These are phyloP conservation scores for Paraconiothyrium sp. DNA, from an alignment of 2,329 filamentous ascomycete species.

Conservation along the genomic window DNA sequence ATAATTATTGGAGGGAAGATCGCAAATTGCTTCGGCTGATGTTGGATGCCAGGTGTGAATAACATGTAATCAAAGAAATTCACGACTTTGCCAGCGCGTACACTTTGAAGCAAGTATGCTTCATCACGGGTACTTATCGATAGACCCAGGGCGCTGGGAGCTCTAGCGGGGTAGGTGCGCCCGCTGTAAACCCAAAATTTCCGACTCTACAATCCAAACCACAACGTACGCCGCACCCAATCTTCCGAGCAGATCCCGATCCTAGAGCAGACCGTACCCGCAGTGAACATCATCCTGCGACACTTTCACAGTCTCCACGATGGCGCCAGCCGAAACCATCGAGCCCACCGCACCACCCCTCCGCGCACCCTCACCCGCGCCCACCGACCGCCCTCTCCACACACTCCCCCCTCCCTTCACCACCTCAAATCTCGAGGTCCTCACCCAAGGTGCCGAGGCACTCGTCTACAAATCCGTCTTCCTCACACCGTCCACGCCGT, in stretches of 20 bases:
- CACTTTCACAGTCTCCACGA: constrained; percentile 16
- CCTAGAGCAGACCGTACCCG: neutral
- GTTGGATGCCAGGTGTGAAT: too few species aligned
- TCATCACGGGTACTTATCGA: too few species aligned
- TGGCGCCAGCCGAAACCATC: constrained; percentile 25
- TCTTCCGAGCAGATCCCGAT: too few species aligned
- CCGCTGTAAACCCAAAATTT: constrained; percentile 15
- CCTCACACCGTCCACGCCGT: constrained; percentile 72
- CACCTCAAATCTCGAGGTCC: constrained; percentile 72
- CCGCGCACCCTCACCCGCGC: constrained; percentile 31
- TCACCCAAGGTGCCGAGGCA: constrained; percentile 95
- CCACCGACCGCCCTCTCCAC: constrained; percentile 36
- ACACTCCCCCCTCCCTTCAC: constrained; percentile 41
- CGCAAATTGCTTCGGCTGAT: too few species aligned
- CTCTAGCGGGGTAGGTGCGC: constrained; percentile 10
- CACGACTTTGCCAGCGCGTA: too few species aligned
- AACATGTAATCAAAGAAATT: too few species aligned
- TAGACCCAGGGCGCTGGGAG: neutral
- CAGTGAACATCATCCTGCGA: neutral
- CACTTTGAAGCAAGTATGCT: too few species aligned
- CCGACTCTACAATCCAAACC: neutral
- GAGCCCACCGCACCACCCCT: constrained; percentile 31
- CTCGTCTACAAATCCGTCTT: constrained; percentile 90
- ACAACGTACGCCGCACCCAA: neutral
- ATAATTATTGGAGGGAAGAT: too few species aligned